phyloP scores from a whole-genome alignment of 257 asterid species.

The Solanum corneliomulleri region DNA sequence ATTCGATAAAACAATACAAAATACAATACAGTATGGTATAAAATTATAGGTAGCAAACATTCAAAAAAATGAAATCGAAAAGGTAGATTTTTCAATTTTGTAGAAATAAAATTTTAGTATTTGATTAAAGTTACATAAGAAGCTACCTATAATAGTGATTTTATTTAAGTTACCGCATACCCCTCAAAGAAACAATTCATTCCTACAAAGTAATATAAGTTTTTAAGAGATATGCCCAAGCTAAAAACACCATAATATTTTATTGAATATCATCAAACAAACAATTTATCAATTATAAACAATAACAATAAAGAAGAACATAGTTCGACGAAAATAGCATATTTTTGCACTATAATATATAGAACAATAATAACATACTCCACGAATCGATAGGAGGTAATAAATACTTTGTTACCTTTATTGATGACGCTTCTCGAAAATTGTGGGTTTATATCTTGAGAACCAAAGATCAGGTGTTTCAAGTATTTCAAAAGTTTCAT shows the following conservation, averaged over 20 bases:
- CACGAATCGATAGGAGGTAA: no score
- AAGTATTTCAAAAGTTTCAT: no score
- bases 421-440: no score
- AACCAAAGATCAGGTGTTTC: no score
- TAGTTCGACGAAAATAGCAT: not conserved
- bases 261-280: not conserved
- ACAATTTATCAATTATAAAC: not conserved
- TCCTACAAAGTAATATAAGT: not conserved
- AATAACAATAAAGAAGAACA: not conserved
- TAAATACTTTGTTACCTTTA: no score
- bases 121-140: not conserved
- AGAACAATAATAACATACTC: not conserved
- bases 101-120: not conserved
- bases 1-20: no score
- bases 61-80: not conserved
- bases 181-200: rapidly evolving
- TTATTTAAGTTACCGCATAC: not conserved
- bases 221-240: rapidly evolving
- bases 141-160: not conserved
- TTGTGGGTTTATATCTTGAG: no score
- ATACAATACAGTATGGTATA: no score
- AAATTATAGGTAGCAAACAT: not conserved
- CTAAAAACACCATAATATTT: no score
- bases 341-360: not conserved
- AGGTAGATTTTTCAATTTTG: not conserved